Evolutionary conservation across 129 eudicot species (phyloP).

Genomic region (Smallanthus sonchifolius): DNA sequence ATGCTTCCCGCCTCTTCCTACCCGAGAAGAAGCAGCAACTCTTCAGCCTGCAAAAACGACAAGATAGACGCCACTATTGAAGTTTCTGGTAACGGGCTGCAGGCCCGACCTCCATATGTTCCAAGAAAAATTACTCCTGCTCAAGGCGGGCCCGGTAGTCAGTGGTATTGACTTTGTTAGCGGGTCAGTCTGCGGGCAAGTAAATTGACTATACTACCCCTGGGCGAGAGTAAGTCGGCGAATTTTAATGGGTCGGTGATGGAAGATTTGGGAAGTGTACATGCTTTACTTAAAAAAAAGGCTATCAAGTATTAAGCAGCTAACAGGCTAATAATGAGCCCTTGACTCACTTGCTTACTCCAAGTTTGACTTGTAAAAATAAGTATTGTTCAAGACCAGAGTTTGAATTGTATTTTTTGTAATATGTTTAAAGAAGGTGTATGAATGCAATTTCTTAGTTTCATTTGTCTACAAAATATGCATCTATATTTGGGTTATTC

Average conservation of each 20-base stretch:
- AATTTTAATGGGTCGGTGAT: slow-evolving; percentile 3
- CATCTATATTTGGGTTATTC: no score
- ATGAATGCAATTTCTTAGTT: slow-evolving; percentile 14
- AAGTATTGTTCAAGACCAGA: slow-evolving; percentile 30
- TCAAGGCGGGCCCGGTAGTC: slow-evolving; percentile 68
- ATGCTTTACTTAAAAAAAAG: slow-evolving; percentile 18
- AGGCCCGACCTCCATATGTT: slow-evolving; percentile 70
- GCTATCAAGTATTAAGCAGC: slow-evolving; percentile 33
- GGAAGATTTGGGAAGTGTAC: slow-evolving; percentile 5
- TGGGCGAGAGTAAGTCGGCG: background rate
- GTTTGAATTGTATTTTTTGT: slow-evolving; percentile 27
- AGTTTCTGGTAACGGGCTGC: slow-evolving; percentile 59
- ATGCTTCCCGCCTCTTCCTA: slow-evolving; percentile 59
- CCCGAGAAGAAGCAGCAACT: slow-evolving; percentile 55
- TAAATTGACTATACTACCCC: slow-evolving; percentile 9
- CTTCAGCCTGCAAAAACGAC: slow-evolving; percentile 59
- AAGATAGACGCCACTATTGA: slow-evolving; percentile 54
- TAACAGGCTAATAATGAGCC: slow-evolving; percentile 13
- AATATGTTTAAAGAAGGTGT: slow-evolving; percentile 34
- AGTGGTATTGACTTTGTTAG: slow-evolving; percentile 60
- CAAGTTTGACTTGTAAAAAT: slow-evolving; percentile 33
- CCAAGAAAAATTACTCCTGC: slow-evolving; percentile 88
- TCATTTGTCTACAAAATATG: no score
- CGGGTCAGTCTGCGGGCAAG: background rate
- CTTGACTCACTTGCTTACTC: slow-evolving; percentile 22